Evolutionary conservation across 768 basidiomycete genomes (phyloP).

Genomic region (Boletus huronensis): DNA sequence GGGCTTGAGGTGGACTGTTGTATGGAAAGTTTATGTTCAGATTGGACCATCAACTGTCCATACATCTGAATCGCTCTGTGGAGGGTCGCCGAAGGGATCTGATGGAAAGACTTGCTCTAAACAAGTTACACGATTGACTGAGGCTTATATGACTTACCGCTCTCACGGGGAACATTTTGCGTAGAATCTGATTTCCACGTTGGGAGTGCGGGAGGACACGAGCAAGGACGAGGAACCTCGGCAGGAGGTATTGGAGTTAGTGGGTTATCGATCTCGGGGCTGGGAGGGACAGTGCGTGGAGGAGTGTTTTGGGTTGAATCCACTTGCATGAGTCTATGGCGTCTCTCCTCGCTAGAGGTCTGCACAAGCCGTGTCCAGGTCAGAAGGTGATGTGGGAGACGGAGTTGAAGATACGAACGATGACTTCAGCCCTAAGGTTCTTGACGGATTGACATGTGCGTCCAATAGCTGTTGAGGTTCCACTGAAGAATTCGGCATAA

Average conservation of each 20-base stretch:
- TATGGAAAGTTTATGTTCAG: neutral
- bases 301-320: too few relatives aligned
- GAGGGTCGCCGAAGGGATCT: neutral
- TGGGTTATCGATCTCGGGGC: too few relatives aligned
- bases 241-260: too few relatives aligned
- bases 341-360: neutral
- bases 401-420: neutral
- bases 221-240: neutral
- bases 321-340: neutral
- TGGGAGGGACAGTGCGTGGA: too few relatives aligned
- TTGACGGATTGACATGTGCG: neutral
- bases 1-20: neutral
- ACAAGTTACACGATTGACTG: too few relatives aligned
- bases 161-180: neutral
- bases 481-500: neutral
- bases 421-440: neutral
- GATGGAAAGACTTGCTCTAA: too few relatives aligned
- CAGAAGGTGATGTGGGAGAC: too few relatives aligned
- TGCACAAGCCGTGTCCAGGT: neutral
- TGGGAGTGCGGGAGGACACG: neutral
- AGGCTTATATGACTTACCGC: neutral
- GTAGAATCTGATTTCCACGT: neutral
- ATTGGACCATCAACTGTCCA: neutral
- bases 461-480: slow-evolving; percentile 3
- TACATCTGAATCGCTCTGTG: neutral